Conservation (phyloP, 2,329 filamentous ascomycete species). For the Cryphonectria nitschkei region DNA sequence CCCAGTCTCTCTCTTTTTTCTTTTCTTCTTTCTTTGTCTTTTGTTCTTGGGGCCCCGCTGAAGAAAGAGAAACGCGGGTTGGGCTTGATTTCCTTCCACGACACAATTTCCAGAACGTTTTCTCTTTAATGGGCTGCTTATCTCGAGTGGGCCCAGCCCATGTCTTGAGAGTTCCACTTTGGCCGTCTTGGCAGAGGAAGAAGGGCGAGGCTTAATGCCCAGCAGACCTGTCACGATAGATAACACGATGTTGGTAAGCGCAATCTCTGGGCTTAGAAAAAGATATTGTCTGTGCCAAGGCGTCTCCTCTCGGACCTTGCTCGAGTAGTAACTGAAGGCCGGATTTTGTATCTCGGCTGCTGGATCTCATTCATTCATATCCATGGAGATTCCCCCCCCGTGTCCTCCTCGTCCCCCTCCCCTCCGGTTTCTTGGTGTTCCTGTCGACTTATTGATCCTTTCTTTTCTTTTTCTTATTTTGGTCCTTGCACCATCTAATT, state of each 20-base stretch:
- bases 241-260: conserved; percentile 7
- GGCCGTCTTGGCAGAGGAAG: conserved; percentile 15
- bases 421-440: neutral
- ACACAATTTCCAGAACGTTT: neutral
- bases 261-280: conserved; percentile 8
- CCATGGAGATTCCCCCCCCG: neutral
- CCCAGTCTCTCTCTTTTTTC: no score
- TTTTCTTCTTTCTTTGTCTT: neutral
- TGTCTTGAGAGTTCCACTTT: conserved; percentile 9
- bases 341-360: neutral
- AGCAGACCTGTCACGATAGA: neutral
- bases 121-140: neutral
- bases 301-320: neutral
- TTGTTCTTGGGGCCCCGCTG: neutral
- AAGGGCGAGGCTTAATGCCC: neutral
- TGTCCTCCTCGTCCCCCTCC: no score
- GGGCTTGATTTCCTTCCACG: neutral
- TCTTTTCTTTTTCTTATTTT: neutral
- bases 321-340: neutral
- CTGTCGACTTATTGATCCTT: neutral
- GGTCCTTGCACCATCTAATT: neutral
- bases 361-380: conserved; percentile 8
- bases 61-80: neutral
- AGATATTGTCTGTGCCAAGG: conserved; percentile 6
- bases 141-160: conserved; percentile 14